Percentiles rank a stretch among this genome's conserved stretches.
phyloP scores from a whole-genome alignment of 1,139 yeast species.

The Yamadazyma triangularis region DNA sequence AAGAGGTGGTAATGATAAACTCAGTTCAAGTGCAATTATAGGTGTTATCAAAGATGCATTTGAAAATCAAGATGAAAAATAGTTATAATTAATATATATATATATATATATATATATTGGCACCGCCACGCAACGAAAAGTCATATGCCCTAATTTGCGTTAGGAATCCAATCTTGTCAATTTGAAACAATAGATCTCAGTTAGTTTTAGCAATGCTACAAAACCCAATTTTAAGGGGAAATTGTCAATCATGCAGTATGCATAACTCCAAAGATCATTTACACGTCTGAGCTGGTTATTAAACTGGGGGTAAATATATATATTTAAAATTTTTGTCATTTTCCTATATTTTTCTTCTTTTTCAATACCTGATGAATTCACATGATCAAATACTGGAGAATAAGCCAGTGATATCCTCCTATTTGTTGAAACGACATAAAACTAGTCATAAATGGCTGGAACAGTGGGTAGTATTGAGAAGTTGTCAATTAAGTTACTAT shows the following conservation, averaged over 20 bases:
- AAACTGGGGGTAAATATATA: no score
- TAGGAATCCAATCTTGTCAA: no score
- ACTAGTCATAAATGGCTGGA: conserved; percentile 40
- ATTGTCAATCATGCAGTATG: no score
- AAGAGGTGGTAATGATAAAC: conserved; percentile 86
- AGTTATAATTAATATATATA: conserved; percentile 97
- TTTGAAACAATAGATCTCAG: no score
- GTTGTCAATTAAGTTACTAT: conserved; percentile 52
- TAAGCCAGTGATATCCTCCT: conserved; percentile 11
- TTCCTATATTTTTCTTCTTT: no score
- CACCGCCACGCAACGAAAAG: no score
- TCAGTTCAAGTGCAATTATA: conserved; percentile 86
- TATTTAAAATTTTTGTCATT: no score
- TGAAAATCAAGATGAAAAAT: conserved; percentile 46
- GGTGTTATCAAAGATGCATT: conserved; percentile 74
- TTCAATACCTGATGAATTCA: no score
- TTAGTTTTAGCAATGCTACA: conserved; percentile 7
- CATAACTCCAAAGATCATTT: no score
- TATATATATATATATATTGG: no score
- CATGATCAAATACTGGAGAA: conserved; percentile 9
- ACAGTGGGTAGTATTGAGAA: conserved; percentile 57
- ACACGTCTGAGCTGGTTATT: no score
- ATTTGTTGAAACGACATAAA: conserved; percentile 18
- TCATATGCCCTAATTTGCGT: no score
- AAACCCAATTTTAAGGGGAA: background rate